Base-by-base conservation (phyloP, 1,139 yeast species). In the Geotrichum phurueaensis region DNA sequence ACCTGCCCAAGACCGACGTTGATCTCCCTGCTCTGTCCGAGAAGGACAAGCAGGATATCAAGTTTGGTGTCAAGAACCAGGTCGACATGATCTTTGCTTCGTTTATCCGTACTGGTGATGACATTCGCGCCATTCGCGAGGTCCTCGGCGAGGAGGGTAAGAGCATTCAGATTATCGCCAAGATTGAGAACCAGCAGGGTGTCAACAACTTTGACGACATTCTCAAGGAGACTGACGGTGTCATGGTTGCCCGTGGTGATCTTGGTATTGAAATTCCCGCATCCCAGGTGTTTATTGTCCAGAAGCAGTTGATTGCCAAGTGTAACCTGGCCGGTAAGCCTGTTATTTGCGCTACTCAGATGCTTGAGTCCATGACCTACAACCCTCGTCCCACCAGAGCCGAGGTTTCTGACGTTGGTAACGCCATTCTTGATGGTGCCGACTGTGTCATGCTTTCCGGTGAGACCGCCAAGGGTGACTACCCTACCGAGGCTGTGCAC, bases 381-480 rank as follows among this genome's bases (percentile, higher is more conserved):
- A 95, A 94, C 87, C 99, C 99, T 76, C 88, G 99, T 80, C 99
- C 99, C 79, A 94, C 99, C 76, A 89, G 99, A 82, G 99, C 99
- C 70, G 99, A 94, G 82, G 98, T 94, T 66, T 87, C 96, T 61
- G 99, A 94, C 78, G 99, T 95, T 67, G 99, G 99, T 81, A 94
- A 94, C 79, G 99, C 99, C 70, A 88, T 95, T 71, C 85, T 94
- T 76, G 99, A 94, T 75, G 99, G 99, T 80, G 97, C 98, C 73
- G 99, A 94, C 82, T 94, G 98, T 87, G 97, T 92, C 75, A 94
- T 94, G 99, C 85, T 94, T 78, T 89, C 97, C 61, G 99, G 99
- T 76, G 99, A 94, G 82, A 94, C 99, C 70, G 99, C 99, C 74
- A 94, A 95, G 86, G 99, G 99, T 82, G 84, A 85, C 82, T 94